Conservation (phyloP, 2,329 filamentous ascomycete species). For the Fusarium graminum region DNA sequence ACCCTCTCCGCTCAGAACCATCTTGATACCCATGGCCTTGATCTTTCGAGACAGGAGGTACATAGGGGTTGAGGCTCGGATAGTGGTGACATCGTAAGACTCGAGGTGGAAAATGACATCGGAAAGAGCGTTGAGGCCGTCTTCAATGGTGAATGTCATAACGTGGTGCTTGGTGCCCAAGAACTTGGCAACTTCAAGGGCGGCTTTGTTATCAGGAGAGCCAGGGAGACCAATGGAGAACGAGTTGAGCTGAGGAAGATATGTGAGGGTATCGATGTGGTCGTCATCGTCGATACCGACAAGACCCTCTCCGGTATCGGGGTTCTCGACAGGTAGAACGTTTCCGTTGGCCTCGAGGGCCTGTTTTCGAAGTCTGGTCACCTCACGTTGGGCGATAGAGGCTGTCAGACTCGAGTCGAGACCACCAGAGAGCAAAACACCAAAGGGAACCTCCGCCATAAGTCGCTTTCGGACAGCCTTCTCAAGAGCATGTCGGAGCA, state of each 20-base stretch:
- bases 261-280: slow-evolving; percentile 88
- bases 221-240: slow-evolving; percentile 97
- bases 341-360: slow-evolving; percentile 64
- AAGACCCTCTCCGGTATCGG: slow-evolving; percentile 76
- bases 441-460: slow-evolving; percentile 99
- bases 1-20: slow-evolving; percentile 97
- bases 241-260: slow-evolving; percentile 95
- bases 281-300: slow-evolving; percentile 96
- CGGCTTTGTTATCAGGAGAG: slow-evolving; percentile 92
- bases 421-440: slow-evolving; percentile 93
- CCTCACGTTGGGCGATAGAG: slow-evolving; percentile 95
- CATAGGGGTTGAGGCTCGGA: slow-evolving; percentile 98
- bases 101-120: slow-evolving; percentile 99
- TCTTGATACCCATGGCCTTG: slow-evolving; percentile 99
- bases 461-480: slow-evolving; percentile 93
- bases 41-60: slow-evolving; percentile 98
- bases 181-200: slow-evolving; percentile 93
- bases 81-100: slow-evolving; percentile 97
- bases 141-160: slow-evolving; percentile 98
- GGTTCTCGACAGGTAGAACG: slow-evolving; percentile 64
- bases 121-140: slow-evolving; percentile 94
- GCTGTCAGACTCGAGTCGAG: slow-evolving; percentile 96
- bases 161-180: slow-evolving; percentile 98
- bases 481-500: slow-evolving; percentile 85
- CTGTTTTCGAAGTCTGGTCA: slow-evolving; percentile 78